Evolutionary conservation across 306 rosid species (phyloP).

Genomic region (Vigna trinervia): DNA sequence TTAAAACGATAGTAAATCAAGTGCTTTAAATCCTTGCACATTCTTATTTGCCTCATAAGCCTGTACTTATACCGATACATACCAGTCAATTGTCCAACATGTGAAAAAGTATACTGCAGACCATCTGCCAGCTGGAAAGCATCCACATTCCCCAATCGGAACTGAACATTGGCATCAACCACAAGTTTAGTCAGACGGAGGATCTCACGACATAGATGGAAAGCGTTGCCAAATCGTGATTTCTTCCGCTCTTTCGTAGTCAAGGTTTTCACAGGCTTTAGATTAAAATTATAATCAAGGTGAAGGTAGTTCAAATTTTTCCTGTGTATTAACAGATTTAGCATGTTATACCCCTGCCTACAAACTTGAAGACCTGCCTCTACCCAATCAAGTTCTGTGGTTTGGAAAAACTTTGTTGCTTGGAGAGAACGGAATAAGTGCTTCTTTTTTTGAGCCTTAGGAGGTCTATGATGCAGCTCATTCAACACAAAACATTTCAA

Average conservation of each 20-base stretch:
- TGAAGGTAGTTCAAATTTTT: constrained; percentile 98
- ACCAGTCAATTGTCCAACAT: constrained; percentile 99
- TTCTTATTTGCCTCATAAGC: constrained; percentile 97
- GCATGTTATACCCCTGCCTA: constrained; percentile 98
- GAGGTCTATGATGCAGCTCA: constrained; percentile 98
- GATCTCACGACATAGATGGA: constrained; percentile 98
- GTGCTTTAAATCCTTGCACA: constrained; percentile 98
- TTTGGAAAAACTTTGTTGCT: constrained; percentile 98
- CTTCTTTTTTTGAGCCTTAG: constrained; percentile 98
- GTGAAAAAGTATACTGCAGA: constrained; percentile 94
- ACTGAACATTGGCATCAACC: constrained; percentile 98
- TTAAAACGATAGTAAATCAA: constrained; percentile 96
- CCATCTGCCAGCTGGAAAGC: constrained; percentile 99
- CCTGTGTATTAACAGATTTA: constrained; percentile 93
- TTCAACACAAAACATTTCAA: constrained; percentile 96
- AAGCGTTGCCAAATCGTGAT: constrained; percentile 98
- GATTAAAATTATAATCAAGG: constrained; percentile 94
- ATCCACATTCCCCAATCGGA: constrained; percentile 97
- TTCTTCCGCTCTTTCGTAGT: constrained; percentile 97
- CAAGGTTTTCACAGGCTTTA: constrained; percentile 96
- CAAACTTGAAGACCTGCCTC: constrained; percentile 99
- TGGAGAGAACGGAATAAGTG: constrained; percentile 93
- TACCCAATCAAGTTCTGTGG: constrained; percentile 99
- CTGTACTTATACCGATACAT: constrained; percentile 98
- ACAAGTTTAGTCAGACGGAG: constrained; percentile 97